phyloP scores from a whole-genome alignment of 345 rosid species.

The Stellera chamaejasme region DNA sequence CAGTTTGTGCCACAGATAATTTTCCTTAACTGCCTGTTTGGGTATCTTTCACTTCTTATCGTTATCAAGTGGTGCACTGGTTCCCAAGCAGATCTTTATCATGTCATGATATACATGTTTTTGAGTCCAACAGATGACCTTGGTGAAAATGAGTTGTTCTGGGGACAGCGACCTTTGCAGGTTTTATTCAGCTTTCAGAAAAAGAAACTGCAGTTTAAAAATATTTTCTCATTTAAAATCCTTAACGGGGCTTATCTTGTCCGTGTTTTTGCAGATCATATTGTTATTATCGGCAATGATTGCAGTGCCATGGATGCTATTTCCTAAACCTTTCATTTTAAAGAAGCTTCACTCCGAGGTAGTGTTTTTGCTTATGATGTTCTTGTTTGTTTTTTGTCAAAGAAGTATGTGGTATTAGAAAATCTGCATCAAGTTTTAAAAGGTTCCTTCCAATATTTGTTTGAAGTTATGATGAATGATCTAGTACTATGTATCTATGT shows the following conservation, averaged over 20 bases:
- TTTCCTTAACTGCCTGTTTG: slow-evolving; percentile 89
- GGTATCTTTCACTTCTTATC: slow-evolving; percentile 89
- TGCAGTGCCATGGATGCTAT: slow-evolving; percentile 98
- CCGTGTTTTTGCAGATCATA: slow-evolving; percentile 55
- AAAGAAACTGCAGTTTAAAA: slow-evolving; percentile 8
- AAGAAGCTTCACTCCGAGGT: slow-evolving; percentile 83
- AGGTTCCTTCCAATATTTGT: too few species aligned
- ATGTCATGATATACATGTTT: slow-evolving; percentile 99
- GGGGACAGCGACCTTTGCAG: slow-evolving; percentile 97
- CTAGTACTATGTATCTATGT: too few species aligned
- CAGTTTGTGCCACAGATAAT: slow-evolving; percentile 97
- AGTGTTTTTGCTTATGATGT: slow-evolving; percentile 10
- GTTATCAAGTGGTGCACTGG: slow-evolving; percentile 97
- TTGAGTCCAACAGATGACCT: slow-evolving; percentile 89
- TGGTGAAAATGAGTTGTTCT: slow-evolving; percentile 81
- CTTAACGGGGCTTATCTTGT: slow-evolving; percentile 11
- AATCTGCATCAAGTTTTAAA: too few species aligned
- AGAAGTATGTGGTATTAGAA: background rate
- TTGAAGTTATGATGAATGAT: too few species aligned
- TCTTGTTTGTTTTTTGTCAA: background rate
- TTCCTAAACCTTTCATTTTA: slow-evolving; percentile 91
- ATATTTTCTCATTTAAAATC: slow-evolving; percentile 11
- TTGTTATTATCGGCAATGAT: slow-evolving; percentile 67
- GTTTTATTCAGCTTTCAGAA: slow-evolving; percentile 25
- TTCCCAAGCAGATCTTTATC: slow-evolving; percentile 96